Base-by-base conservation (phyloP, 2,329 filamentous ascomycete genomes). In the Clonostachys chloroleuca region DNA sequence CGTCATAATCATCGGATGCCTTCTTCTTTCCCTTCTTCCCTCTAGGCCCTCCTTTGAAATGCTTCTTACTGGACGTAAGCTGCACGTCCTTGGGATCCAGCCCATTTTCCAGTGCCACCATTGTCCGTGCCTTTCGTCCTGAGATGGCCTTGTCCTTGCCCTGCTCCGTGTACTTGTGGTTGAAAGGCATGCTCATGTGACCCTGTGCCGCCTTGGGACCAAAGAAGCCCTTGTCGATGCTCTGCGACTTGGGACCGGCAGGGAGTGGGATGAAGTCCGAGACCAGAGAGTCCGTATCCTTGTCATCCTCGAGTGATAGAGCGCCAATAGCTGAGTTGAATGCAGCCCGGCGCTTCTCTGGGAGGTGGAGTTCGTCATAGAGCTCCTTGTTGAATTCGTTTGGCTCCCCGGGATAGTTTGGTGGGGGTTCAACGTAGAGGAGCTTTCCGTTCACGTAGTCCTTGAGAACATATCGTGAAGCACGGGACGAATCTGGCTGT, bases 371-470 rank as follows among this genome's bases (percentile, higher is more conserved):
- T 42, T 86, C 74, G 59, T 95, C 87, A 67, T 97, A 97, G 5
- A 97, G 82, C 49, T 95, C 92, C 44, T 77, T 74, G 69, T 99
- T 99, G 77, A 97, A 99, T 46, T 86, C 81, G 43, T 72, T 70
- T 1, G 82, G 73, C 56, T 96, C 87, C 37, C 87, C 81, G 33
- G 84, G 78, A 5, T 71, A 71, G 0, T 92, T 92, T 1, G 94
- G 94, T 1, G 94, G 94, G 58, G 92, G 86, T 18, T 47, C 42
- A 55, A 91, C 94, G 71, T 87, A 97, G 6, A 97, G 79, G 0
- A 99, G 80, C 70, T 96, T 97, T 52, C 94, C 94, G 63, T 87
- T 95, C 56, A 99, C 94, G 60, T 97, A 99, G 70, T 99, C 94
- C 65, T 99, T 99, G 24, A 99, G 79, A 14, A 99, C 78, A 56